Conservation (phyloP, 257 asterid genomes). For the Solanum clarkiae region DNA sequence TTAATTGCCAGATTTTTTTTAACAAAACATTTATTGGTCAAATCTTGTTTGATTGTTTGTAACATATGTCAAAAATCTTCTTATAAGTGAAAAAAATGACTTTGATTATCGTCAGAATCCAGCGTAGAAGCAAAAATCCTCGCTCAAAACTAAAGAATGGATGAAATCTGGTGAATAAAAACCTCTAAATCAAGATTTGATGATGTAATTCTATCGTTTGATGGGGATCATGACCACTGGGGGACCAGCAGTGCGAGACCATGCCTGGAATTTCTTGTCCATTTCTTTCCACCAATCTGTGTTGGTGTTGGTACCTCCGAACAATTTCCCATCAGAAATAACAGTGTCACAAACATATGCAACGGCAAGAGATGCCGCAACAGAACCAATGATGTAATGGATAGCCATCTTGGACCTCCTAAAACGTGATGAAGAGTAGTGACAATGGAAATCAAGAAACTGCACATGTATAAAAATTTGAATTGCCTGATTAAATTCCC, state of each 20-base stretch:
- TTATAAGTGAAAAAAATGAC: not conserved
- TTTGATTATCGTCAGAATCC: not conserved
- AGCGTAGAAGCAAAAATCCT: not conserved
- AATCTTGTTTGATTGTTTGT: not conserved
- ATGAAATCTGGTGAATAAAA: not conserved
- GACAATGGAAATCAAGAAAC: too few species aligned
- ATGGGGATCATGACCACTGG: slow-evolving; percentile 97
- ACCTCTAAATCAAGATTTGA: slow-evolving; percentile 43
- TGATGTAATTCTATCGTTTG: slow-evolving; percentile 85
- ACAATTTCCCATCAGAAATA: slow-evolving; percentile 9
- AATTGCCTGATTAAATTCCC: too few species aligned
- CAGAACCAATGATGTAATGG: not conserved
- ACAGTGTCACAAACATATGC: slow-evolving; percentile 8
- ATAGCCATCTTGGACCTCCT: slow-evolving; percentile 7
- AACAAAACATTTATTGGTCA: not conserved
- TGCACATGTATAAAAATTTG: too few species aligned
- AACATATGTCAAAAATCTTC: not conserved
- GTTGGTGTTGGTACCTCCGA: slow-evolving; percentile 37
- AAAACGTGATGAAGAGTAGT: not conserved
- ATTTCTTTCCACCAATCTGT: slow-evolving; percentile 74
- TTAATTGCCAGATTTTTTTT: not conserved
- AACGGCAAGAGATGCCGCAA: slow-evolving; percentile 1
- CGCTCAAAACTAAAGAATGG: not conserved
- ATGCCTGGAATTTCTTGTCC: slow-evolving; percentile 85
- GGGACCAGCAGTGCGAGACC: slow-evolving; percentile 99